Conservation (phyloP, 1,139 yeast species). For the Candida smagusa region DNA sequence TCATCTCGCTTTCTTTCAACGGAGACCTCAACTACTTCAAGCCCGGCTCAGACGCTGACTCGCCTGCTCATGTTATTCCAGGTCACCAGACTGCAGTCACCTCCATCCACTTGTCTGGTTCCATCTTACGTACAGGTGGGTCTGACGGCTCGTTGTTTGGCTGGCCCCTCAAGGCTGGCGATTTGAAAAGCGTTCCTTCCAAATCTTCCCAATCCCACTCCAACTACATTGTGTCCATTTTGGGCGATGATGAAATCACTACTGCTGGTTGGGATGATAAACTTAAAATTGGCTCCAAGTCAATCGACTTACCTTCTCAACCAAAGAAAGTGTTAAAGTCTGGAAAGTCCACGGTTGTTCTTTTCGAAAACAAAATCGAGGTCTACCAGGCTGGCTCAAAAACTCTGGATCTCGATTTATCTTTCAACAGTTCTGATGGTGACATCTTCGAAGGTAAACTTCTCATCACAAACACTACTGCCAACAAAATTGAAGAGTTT, state of each 20-base stretch:
- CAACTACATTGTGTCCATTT: conserved; percentile 54
- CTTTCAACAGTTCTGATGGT: conserved; percentile 38
- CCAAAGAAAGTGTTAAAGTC: conserved; percentile 53
- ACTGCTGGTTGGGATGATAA: conserved; percentile 90
- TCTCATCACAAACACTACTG: conserved; percentile 51
- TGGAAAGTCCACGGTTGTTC: conserved; percentile 32
- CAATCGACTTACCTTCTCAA: conserved; percentile 48
- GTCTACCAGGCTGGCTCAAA: conserved; percentile 26
- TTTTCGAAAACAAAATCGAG: conserved; percentile 47
- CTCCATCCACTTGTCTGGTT: conserved; percentile 25
- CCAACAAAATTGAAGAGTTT: conserved; percentile 31
- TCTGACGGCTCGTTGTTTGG: conserved; percentile 72
- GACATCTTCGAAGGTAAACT: conserved; percentile 33
- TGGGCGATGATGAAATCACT: conserved; percentile 28
- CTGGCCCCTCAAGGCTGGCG: conserved; percentile 45
- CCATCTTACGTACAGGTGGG: conserved; percentile 61
- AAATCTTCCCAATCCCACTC: conserved; percentile 38
- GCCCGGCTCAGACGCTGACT: conserved; percentile 20
- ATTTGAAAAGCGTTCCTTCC: conserved; percentile 30
- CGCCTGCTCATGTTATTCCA: conserved; percentile 44
- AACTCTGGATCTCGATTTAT: conserved; percentile 22
- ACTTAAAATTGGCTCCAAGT: conserved; percentile 39
- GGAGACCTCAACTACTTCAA: conserved; percentile 69
- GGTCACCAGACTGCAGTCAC: conserved; percentile 89
- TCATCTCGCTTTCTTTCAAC: conserved; percentile 65